Conservation (phyloP, 306 rosid species). For the Alnus glutinosa region DNA sequence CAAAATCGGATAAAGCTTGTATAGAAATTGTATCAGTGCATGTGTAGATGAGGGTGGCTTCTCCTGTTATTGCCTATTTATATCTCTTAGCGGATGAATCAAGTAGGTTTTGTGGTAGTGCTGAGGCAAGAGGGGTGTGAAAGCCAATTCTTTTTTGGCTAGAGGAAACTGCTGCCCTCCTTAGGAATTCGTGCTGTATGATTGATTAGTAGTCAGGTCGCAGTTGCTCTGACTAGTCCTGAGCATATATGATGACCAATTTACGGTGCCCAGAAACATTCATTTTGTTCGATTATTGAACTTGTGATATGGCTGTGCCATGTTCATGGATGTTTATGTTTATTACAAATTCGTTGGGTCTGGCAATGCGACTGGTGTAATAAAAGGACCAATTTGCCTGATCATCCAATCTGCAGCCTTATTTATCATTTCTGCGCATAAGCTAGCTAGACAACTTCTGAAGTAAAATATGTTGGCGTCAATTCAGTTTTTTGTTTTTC, state of each 20-base stretch:
- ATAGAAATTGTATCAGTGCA: conserved; percentile 2
- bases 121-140: background rate
- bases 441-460: background rate
- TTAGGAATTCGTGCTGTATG: background rate
- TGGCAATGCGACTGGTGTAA: background rate
- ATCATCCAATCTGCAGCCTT: background rate
- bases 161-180: background rate
- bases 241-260: background rate
- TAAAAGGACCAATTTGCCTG: background rate
- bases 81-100: background rate
- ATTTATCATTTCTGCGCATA: background rate
- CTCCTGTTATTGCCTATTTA: background rate
- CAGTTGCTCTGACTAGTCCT: background rate
- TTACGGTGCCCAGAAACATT: background rate
- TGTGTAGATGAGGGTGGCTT: background rate
- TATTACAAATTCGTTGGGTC: background rate
- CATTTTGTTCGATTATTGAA: background rate
- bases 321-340: background rate
- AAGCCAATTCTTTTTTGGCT: background rate
- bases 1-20: conserved; percentile 19
- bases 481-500: no score
- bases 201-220: background rate
- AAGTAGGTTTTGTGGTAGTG: background rate
- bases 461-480: background rate
- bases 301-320: background rate